phyloP scores from a whole-genome alignment of 2,329 filamentous ascomycete species.

The Talaromyces pinophilus region DNA sequence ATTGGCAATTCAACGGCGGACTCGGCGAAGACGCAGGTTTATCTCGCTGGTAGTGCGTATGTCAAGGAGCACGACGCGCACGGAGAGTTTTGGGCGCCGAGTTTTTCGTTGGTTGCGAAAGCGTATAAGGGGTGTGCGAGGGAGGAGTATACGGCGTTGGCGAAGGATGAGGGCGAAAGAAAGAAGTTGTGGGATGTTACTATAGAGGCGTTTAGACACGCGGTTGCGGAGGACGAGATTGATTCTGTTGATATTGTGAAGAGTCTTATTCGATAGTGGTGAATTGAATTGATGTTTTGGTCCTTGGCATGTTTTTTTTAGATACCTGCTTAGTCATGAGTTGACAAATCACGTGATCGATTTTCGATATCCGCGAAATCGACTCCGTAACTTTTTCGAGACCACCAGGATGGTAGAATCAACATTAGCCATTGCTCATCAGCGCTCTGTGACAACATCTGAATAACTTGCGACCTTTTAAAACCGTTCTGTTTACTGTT shows the following conservation, averaged over 20 bases:
- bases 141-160: slow-evolving; percentile 20
- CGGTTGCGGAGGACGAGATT: slow-evolving; percentile 20
- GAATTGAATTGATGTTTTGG: too few species aligned
- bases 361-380: slow-evolving; percentile 6
- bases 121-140: slow-evolving; percentile 17
- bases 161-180: slow-evolving; percentile 16
- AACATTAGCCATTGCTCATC: not conserved
- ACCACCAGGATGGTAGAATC: not conserved
- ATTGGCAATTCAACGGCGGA: slow-evolving; percentile 21
- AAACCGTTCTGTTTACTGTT: too few species aligned
- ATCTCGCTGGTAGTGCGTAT: slow-evolving; percentile 14
- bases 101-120: slow-evolving; percentile 11
- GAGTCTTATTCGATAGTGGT: slow-evolving; percentile 5
- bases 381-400: slow-evolving; percentile 14
- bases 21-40: slow-evolving; percentile 21
- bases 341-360: not conserved
- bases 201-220: slow-evolving; percentile 14
- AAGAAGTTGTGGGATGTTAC: slow-evolving; percentile 19
- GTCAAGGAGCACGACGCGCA: slow-evolving; percentile 11
- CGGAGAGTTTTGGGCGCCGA: slow-evolving; percentile 17
- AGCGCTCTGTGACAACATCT: not conserved
- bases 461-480: too few species aligned
- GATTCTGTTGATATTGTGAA: slow-evolving; percentile 16
- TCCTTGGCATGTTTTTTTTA: too few species aligned
- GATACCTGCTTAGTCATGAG: slow-evolving; percentile 11